A percentile compares a stretch with the other conserved stretches of the same genome.
phyloP scores from a whole-genome alignment of 176 grass and related monocot genomes.

The Themeda triandra region DNA sequence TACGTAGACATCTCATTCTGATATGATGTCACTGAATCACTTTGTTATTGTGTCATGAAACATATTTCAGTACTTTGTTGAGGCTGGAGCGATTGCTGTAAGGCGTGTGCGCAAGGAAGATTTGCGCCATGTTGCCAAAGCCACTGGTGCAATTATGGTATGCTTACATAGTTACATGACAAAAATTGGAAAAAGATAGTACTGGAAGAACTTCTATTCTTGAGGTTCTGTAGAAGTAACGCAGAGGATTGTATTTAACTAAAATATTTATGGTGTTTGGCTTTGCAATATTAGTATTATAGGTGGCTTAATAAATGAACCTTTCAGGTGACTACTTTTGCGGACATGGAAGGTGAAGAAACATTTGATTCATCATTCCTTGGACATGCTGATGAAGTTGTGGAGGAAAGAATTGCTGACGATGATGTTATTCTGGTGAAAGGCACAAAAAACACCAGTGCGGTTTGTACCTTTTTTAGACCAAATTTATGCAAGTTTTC shows the following conservation, averaged over 20 bases:
- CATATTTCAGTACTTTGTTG: slow-evolving; percentile 76
- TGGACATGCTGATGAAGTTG: slow-evolving; percentile 74
- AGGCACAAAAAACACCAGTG: slow-evolving; percentile 82
- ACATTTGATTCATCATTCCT: slow-evolving; percentile 87
- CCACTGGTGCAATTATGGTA: slow-evolving; percentile 82
- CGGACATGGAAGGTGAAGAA: slow-evolving; percentile 97
- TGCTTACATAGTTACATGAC: slow-evolving; percentile 9
- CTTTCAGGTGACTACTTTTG: slow-evolving; percentile 79
- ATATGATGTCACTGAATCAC: not conserved
- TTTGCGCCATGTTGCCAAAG: slow-evolving; percentile 91
- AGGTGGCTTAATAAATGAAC: not conserved
- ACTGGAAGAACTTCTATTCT: slow-evolving; percentile 23
- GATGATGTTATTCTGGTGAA: slow-evolving; percentile 93
- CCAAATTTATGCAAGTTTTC: not conserved
- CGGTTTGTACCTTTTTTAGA: slow-evolving; percentile 44
- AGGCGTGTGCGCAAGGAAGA: slow-evolving; percentile 91
- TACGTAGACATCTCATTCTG: not conserved
- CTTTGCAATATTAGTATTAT: not conserved
- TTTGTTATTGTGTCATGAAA: not conserved
- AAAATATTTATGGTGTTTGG: slow-evolving; percentile 24
- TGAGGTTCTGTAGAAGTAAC: not conserved
- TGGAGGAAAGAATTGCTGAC: slow-evolving; percentile 77
- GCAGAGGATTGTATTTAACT: slow-evolving; percentile 30
- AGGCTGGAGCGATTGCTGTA: slow-evolving; percentile 85
- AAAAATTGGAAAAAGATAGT: slow-evolving; percentile 23